Evolutionary conservation across 441 rosid genomes (phyloP).

Genomic region (Gossypium aridum): DNA sequence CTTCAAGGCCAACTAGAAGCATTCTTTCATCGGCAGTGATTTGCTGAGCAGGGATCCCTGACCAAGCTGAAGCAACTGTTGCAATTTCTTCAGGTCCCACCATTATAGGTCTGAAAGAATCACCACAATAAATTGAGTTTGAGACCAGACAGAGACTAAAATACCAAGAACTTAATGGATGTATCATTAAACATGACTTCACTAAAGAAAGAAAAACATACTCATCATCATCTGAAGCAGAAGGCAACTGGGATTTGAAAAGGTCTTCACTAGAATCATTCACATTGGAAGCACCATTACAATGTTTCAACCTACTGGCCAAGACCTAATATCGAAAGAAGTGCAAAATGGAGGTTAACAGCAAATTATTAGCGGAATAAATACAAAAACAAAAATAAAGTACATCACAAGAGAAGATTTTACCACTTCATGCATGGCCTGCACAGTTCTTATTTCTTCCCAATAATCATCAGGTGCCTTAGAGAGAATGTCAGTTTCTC

Average conservation of each 20-base stretch:
- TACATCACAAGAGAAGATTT: neutral
- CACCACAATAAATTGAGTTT: conserved; percentile 14
- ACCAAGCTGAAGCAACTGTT: conserved; percentile 66
- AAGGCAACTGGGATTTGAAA: conserved; percentile 48
- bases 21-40: conserved; percentile 66
- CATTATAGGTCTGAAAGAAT: conserved; percentile 46
- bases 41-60: conserved; percentile 76
- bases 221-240: conserved; percentile 50
- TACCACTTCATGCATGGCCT: conserved; percentile 98
- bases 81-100: conserved; percentile 87
- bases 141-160: neutral
- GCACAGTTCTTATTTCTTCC: conserved; percentile 92
- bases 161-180: conserved; percentile 1
- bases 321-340: conserved; percentile 41
- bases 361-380: neutral
- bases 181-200: conserved; percentile 1
- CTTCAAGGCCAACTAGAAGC: conserved; percentile 56
- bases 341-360: conserved; percentile 18
- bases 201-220: conserved; percentile 29
- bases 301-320: conserved; percentile 47
- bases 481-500: conserved; percentile 67
- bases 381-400: conserved; percentile 1
- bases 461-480: conserved; percentile 87
- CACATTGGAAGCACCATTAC: conserved; percentile 32
- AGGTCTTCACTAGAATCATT: conserved; percentile 41